Evolutionary conservation across 2,329 filamentous ascomycete species (phyloP).

Genomic region (Lachnellula suecica): DNA sequence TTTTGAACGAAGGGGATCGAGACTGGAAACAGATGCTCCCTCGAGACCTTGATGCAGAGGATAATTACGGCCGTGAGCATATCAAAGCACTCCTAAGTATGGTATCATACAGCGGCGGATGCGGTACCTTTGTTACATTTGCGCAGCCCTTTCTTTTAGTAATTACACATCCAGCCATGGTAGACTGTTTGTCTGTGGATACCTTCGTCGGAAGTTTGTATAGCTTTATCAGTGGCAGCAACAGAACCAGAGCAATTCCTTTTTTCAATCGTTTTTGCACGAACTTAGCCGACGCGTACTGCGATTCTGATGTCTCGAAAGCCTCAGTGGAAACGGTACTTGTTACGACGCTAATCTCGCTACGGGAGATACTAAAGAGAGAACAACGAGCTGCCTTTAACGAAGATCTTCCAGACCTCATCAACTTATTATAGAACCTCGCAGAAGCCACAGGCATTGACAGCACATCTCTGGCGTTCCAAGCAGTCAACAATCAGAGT

Average conservation of each 20-base stretch:
- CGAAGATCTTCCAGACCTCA: slow-evolving; percentile 24
- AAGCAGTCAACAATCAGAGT: slow-evolving; percentile 11
- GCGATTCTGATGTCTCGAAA: slow-evolving; percentile 3
- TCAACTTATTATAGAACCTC: slow-evolving; percentile 15
- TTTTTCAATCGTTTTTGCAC: slow-evolving; percentile 30
- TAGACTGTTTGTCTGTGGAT: slow-evolving; percentile 37
- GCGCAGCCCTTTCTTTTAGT: slow-evolving; percentile 27
- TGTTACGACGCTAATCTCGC: slow-evolving; percentile 13
- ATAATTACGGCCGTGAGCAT: slow-evolving; percentile 17
- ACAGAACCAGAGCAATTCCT: slow-evolving; percentile 30
- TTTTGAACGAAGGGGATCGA: slow-evolving; percentile 14
- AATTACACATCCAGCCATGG: slow-evolving; percentile 34
- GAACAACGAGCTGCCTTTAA: slow-evolving; percentile 23
- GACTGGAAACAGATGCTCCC: slow-evolving; percentile 16
- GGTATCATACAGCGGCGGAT: slow-evolving; percentile 9
- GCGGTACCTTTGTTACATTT: slow-evolving; percentile 20
- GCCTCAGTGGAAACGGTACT: slow-evolving; percentile 15
- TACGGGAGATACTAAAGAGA: slow-evolving; percentile 25
- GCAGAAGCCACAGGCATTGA: slow-evolving; percentile 11
- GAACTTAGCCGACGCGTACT: slow-evolving; percentile 8
- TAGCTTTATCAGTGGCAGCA: slow-evolving; percentile 35
- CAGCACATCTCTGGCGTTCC: slow-evolving; percentile 9
- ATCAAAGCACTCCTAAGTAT: slow-evolving; percentile 21
- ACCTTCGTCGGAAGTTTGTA: slow-evolving; percentile 35
- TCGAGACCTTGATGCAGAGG: slow-evolving; percentile 11